A percentile compares a stretch with the other conserved stretches of the same genome.
These are phyloP conservation scores for Trichoderma virens DNA, from an alignment of 495 filamentous ascomycete genomes.

Conservation along the genomic window DNA sequence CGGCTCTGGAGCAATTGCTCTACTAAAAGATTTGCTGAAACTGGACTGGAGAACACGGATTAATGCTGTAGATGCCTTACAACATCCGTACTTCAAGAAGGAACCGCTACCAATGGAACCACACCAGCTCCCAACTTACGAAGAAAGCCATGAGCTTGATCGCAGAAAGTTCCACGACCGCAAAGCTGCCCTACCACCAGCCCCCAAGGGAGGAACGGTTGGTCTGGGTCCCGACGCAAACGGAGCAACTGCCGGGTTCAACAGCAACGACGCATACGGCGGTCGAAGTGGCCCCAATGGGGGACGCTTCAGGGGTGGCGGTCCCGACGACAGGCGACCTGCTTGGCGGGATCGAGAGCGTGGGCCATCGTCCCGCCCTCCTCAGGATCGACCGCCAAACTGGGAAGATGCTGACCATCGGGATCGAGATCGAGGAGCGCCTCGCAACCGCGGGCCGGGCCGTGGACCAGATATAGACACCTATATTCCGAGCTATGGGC, in stretches of 20 bases:
- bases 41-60: constrained; percentile 83
- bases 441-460: constrained; percentile 24
- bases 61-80: constrained; percentile 89
- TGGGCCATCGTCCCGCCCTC: constrained; percentile 37
- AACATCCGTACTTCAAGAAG: constrained; percentile 84
- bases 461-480: constrained; percentile 43
- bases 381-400: constrained; percentile 22
- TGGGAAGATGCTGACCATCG: constrained; percentile 22
- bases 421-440: constrained; percentile 30
- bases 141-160: constrained; percentile 94
- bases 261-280: constrained; percentile 38
- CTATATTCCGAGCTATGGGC: constrained; percentile 51
- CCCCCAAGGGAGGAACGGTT: constrained; percentile 80
- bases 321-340: constrained; percentile 36
- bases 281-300: constrained; percentile 31
- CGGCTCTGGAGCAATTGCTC: constrained; percentile 55
- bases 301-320: constrained; percentile 28
- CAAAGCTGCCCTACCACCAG: constrained; percentile 71
- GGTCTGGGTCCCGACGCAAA: constrained; percentile 60
- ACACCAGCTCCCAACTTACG: constrained; percentile 76
- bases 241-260: constrained; percentile 39
- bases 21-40: constrained; percentile 74
- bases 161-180: constrained; percentile 78
- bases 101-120: constrained; percentile 71
- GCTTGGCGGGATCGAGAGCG: constrained; percentile 38